Base-by-base conservation (phyloP, 2,329 filamentous ascomycete species). In the Ceratocystis albifundus region DNA sequence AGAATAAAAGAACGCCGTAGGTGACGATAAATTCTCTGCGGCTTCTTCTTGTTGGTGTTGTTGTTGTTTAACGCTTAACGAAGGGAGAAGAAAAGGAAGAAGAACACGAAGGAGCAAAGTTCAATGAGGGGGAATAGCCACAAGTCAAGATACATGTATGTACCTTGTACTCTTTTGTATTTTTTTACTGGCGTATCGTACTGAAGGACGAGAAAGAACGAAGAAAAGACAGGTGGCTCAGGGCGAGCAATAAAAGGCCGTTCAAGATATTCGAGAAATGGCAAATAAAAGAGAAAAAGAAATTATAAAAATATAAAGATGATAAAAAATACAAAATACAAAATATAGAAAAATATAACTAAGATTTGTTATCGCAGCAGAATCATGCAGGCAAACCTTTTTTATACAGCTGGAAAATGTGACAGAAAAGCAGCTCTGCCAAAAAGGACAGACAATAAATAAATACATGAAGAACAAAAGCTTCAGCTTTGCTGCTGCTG, bases 371-470 rank as follows among this genome's bases (percentile, higher is more conserved):
- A 44, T 46, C 61, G n/a, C 28, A 30, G 28, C 20, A 59, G 7
- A 5, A n/a, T 12, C 55, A 59, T 59, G 55, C 55, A 59, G 55
- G 55, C n/a, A 5, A 59, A 59, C 55, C 7, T n/a, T 59, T 48
- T 59, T 48, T 30, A 50, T 63, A 63, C 17, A 48, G 45, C 20
- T 30, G 4, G 28, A 55, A 65, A 65, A 65, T 46, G 36, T 50
- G 41, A 65, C 45, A 65, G 57, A 57, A 55, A 15, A 41, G 50
- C 46, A 50, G 32, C 50, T 32, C 17, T n/a, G 62, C 46, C 20
- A 53, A 57, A 57, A 59, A 59, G 55, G 55, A 59, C 55, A 59
- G 55, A 32, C 55, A 10, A 41, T n/a, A n/a, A n/a, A n/a, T n/a
- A n/a, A n/a, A n/a, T n/a, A n/a, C n/a, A n/a, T n/a, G n/a, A n/a